These are phyloP conservation scores for Suhomyces anneliseae DNA, from an alignment of 1,139 yeast genomes.

Conservation along the genomic window DNA sequence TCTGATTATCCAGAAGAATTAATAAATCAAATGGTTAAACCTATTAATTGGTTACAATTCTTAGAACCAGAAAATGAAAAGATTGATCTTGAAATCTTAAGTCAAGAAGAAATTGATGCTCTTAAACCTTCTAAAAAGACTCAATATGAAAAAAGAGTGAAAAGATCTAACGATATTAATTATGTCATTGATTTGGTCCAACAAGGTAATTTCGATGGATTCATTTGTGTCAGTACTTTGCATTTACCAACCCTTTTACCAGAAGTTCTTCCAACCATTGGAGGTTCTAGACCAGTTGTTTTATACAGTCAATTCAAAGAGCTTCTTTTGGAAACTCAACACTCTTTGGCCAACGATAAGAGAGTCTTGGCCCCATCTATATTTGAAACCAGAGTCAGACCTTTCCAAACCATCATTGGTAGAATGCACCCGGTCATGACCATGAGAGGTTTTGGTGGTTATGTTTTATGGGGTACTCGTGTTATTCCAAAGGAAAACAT, in stretches of 20 bases:
- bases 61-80: constrained; percentile 70
- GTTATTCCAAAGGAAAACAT: constrained; percentile 69
- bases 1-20: constrained; percentile 60
- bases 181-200: constrained; percentile 51
- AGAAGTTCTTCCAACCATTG: constrained; percentile 60
- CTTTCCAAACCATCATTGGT: constrained; percentile 91
- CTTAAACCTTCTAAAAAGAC: constrained; percentile 61
- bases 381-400: constrained; percentile 78
- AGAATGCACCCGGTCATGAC: constrained; percentile 96
- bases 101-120: constrained; percentile 52
- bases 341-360: constrained; percentile 61
- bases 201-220: constrained; percentile 68
- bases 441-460: constrained; percentile 91
- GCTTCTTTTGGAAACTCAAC: constrained; percentile 68
- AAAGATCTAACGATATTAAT: constrained; percentile 57
- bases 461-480: constrained; percentile 71
- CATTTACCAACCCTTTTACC: constrained; percentile 68
- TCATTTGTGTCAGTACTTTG: constrained; percentile 71
- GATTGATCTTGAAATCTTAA: constrained; percentile 50
- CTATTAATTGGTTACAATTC: constrained; percentile 77
- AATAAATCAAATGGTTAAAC: constrained; percentile 57
- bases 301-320: constrained; percentile 83
- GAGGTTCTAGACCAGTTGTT: constrained; percentile 86
- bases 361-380: constrained; percentile 82
- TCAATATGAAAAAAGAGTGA: constrained; percentile 67